Evolutionary conservation across 2,329 filamentous ascomycete genomes (phyloP), one percentile per base, ranked within the genome.

Genomic region (Colletotrichum gigasporum): DNA sequence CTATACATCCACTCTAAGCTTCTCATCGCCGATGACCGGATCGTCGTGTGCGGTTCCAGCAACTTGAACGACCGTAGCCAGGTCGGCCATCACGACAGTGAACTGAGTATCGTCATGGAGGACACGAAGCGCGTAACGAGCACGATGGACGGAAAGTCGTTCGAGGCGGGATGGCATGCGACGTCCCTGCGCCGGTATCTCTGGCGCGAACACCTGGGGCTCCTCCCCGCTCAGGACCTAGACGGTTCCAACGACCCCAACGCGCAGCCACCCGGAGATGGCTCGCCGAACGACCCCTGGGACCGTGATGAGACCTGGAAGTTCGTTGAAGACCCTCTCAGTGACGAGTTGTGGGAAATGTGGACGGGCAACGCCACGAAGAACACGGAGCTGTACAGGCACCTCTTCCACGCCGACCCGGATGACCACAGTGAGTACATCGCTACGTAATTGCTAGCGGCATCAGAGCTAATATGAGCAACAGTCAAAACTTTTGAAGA

Each of bases 1-100:
- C 86, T 98, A 2, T 99, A 99, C 75, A 90, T 98, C 48, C 96
- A 99, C 76, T 91, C 89, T 26, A 99, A 98, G 80, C 84, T 97
- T 34, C 85, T 96, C 69, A 95, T 97, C 69, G 91, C 91, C 1
- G 94, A 98, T 73, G 95, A 98, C 75, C 88, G 89, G 56, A 85
- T 93, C 48, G 93, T 92, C 2, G 88, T 97, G 55, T 96, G 93
- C 73, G 93, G 93, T 16, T 94, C 90, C 24, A 93, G 92, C 68
- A 98, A 97, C 77, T 84, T 97, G 71, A 98, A 97, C 75, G 95
- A 98, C 74, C 90, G 95, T 55, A 88, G 92, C 52, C 94, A 97
- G 77, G 80, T 96, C 5, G 95, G 95, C 12, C 87, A 90, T 70
- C 95, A 97, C 76, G 95, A 98, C 76, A 96, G 91, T 50, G 95